phyloP scores from a whole-genome alignment of 2,329 filamentous ascomycete species.

The Westerdykella ornata region DNA sequence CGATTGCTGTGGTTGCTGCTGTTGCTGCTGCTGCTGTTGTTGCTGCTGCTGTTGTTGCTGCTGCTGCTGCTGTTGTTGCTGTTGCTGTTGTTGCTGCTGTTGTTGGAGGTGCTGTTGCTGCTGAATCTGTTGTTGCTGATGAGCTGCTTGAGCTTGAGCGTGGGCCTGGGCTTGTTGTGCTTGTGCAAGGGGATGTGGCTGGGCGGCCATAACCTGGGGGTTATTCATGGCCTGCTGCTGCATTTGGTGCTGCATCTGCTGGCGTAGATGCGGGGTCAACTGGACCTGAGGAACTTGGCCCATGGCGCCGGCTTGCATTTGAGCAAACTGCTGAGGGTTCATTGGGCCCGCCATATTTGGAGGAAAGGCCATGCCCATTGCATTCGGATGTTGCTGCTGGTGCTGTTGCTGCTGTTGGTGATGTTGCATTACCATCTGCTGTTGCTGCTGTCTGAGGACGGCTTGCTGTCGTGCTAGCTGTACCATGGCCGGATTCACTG shows the following conservation, averaged over 20 bases:
- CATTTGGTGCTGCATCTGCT: conserved; percentile 45
- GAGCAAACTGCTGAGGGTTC: conserved; percentile 34
- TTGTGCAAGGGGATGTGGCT: conserved; percentile 33
- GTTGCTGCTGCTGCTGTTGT: conserved; percentile 40
- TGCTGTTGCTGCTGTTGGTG: conserved; percentile 50
- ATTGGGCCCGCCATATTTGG: conserved; percentile 48
- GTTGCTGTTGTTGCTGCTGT: conserved; percentile 37
- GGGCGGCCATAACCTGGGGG: conserved; percentile 16
- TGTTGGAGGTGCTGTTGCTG: conserved; percentile 40
- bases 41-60: conserved; percentile 34
- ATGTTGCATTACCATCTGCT: conserved; percentile 43
- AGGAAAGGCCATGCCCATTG: conserved; percentile 45
- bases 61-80: conserved; percentile 36
- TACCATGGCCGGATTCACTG: conserved; percentile 36
- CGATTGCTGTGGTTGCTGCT: conserved; percentile 1
- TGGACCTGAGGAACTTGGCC: conserved; percentile 19
- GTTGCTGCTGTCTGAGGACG: conserved; percentile 37
- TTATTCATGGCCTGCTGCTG: conserved; percentile 21
- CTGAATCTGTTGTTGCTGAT: conserved; percentile 37
- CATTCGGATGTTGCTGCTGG: conserved; percentile 50
- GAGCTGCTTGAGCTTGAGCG: conserved; percentile 33
- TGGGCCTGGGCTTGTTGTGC: conserved; percentile 49
- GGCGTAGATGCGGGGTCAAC: conserved; percentile 36
- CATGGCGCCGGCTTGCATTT: conserved; percentile 21
- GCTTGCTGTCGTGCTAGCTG: conserved; percentile 35